Evolutionary conservation across 2,329 filamentous ascomycete species (phyloP), one percentile per base, ranked within the genome.

Genomic region (Colletotrichum orchidophilum): DNA sequence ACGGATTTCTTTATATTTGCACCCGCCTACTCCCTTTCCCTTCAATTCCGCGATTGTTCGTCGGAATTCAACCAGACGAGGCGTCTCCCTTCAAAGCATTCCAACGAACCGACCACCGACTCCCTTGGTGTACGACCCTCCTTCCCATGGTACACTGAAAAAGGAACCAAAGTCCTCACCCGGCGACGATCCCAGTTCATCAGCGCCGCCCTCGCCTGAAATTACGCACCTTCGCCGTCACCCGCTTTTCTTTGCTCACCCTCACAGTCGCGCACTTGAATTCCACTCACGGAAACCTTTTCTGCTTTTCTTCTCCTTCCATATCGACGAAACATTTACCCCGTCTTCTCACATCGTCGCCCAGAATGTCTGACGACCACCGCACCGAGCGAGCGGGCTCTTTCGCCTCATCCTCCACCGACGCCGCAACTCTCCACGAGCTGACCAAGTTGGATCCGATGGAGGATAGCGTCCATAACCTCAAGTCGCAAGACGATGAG

Each of bases 331-430:
- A n/a, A n/a, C n/a, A n/a, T n/a, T n/a, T 11, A 11, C 33, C 8
- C 15, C 46, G 60, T 15, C 24, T 39, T 13, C 18, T 46, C 26
- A 27, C 27, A 21, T 24, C 18, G 27, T 31, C 13, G 31, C 49
- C 15, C 35, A 73, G 52, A 61, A 80, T 79, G 78, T 59, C 76
- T 33, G 68, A 72, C 39, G 39, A 46, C 49, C 35, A 72, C 33
- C 75, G 77, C 63, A 59, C 75, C 50, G 77, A 78, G 21, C 73
- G 77, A 59, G 73, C 75, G 60, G 74, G 73, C 31, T 80, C 79
- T n/a, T 78, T 79, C 31, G 76, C 77, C 46, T 80, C 79, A 55
- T 81, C 82, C 9, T 76, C 81, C n/a, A 80, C 77, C 35, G 76
- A 79, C 29, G 73, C 78, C 4, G 75, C 75, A 7, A 78, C 80